Percentiles rank a stretch among this genome's conserved stretches.
Evolutionary conservation across 2,329 filamentous ascomycete genomes (phyloP).

Genomic region (Calonectria crousiana): DNA sequence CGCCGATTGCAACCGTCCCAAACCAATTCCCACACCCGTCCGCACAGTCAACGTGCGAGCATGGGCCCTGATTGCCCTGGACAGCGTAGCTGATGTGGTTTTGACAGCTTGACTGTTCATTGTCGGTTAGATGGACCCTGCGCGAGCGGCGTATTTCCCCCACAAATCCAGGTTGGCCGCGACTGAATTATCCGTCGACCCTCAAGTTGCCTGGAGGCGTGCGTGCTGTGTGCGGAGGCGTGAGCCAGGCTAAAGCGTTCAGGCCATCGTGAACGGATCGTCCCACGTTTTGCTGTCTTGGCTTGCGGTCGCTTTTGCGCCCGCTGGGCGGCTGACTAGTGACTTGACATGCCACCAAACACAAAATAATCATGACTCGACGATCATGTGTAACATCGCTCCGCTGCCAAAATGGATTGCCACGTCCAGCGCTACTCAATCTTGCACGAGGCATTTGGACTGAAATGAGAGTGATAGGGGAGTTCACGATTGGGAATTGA

Average conservation of each 20-base stretch:
- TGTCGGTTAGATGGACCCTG: background rate
- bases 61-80: background rate
- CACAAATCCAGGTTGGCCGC: slow-evolving; percentile 25
- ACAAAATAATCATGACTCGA: slow-evolving; percentile 22
- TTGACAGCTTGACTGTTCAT: background rate
- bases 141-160: background rate
- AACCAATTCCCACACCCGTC: background rate
- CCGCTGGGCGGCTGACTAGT: background rate
- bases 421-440: background rate
- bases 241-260: slow-evolving; percentile 11
- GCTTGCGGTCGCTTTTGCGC: slow-evolving; percentile 1
- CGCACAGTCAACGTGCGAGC: background rate
- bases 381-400: background rate
- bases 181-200: slow-evolving; percentile 43
- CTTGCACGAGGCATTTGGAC: background rate
- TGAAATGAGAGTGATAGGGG: background rate
- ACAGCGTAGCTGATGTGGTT: background rate
- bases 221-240: slow-evolving; percentile 15
- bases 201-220: background rate
- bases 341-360: background rate
- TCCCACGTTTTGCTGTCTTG: slow-evolving; percentile 19
- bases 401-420: background rate
- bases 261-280: slow-evolving; percentile 27
- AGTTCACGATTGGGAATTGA: no score
- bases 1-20: background rate